phyloP scores from a whole-genome alignment of 257 asterid genomes.

The Coffea eugenioides region DNA sequence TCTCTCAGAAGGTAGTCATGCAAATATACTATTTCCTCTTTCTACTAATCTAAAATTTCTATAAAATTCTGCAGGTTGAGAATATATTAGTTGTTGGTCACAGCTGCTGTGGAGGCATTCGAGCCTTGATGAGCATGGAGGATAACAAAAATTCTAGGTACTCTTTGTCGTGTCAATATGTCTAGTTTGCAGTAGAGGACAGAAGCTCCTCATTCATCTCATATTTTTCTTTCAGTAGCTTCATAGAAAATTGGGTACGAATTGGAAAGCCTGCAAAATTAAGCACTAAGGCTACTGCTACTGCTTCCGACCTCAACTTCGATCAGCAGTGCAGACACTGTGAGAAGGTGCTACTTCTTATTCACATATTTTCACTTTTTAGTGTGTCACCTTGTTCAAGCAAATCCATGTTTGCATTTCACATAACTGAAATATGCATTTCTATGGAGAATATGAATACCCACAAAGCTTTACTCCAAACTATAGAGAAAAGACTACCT shows the following conservation, averaged over 20 bases:
- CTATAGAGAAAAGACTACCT: neutral
- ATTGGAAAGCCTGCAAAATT: constrained; percentile 63
- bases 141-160: constrained; percentile 69
- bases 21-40: neutral
- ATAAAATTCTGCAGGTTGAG: constrained; percentile 59
- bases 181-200: neutral
- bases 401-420: neutral
- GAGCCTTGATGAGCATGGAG: constrained; percentile 86
- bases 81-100: constrained; percentile 86
- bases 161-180: neutral
- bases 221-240: constrained; percentile 55
- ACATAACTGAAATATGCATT: neutral
- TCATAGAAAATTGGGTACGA: constrained; percentile 75
- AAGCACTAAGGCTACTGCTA: constrained; percentile 62
- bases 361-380: neutral
- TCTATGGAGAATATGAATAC: neutral
- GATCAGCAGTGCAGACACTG: constrained; percentile 96
- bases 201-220: constrained; percentile 22
- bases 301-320: constrained; percentile 69
- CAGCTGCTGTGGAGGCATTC: constrained; percentile 96
- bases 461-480: neutral
- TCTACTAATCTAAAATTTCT: neutral
- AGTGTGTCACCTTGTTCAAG: neutral
- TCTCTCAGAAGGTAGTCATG: neutral
- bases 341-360: constrained; percentile 61